A percentile compares a stretch with the other conserved stretches of the same genome.
Evolutionary conservation across 371 early-diverging fungal genomes (phyloP).

Genomic region (Funneliformis caledonium): DNA sequence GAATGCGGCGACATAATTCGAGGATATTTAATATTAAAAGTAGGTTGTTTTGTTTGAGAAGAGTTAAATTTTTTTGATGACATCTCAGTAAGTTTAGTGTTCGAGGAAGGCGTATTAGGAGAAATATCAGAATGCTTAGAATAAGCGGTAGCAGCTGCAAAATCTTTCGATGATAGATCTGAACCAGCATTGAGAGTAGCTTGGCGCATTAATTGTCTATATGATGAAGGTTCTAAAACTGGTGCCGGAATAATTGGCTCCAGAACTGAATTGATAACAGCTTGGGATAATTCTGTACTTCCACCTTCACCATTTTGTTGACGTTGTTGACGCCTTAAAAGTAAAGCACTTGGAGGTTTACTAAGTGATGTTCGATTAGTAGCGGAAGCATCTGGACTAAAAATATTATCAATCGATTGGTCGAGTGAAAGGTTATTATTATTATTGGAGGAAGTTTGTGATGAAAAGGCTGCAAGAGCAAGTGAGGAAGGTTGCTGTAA

Average conservation of each 20-base stretch:
- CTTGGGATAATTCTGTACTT: constrained; percentile 3
- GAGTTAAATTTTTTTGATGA: neutral
- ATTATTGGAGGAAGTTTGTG: neutral
- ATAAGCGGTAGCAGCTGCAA: constrained; percentile 18
- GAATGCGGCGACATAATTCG: constrained; percentile 16
- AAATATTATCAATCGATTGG: constrained; percentile 10
- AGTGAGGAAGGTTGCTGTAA: constrained; percentile 2
- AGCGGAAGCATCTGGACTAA: neutral
- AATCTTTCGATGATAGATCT: neutral
- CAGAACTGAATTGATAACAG: constrained; percentile 23
- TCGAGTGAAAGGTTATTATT: neutral
- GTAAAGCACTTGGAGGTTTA: constrained; percentile 29
- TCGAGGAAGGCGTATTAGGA: neutral
- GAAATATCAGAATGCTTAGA: constrained; percentile 11
- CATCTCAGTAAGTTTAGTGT: neutral
- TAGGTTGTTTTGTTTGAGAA: neutral
- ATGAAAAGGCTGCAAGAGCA: neutral
- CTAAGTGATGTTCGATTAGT: neutral
- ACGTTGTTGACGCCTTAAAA: constrained; percentile 3
- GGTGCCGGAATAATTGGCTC: neutral
- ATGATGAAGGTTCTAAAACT: constrained; percentile 18
- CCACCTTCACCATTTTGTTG: neutral
- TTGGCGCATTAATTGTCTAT: neutral
- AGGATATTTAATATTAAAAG: constrained; percentile 1
- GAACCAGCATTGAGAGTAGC: neutral